Evolutionary conservation across 805 yeast genomes (phyloP).

Genomic region (Millerozyma miso): DNA sequence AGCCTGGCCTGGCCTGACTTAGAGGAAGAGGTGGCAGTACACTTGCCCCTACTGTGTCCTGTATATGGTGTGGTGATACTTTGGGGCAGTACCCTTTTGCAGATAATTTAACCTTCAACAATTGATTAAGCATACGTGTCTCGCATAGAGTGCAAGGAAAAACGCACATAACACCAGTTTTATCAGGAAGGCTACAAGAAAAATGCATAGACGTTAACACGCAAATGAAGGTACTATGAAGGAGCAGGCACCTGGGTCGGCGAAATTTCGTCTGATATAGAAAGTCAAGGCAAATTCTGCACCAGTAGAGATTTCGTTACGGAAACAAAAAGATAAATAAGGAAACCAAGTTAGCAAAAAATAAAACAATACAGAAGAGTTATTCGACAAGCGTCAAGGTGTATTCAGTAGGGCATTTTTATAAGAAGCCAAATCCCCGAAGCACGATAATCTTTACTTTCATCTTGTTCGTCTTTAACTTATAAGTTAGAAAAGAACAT

Average conservation of each 20-base stretch:
- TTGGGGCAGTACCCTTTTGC: background rate
- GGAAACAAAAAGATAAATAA: background rate
- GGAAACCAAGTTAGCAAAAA: background rate
- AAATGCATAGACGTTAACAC: background rate
- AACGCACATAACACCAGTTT: background rate
- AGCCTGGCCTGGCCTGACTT: too few relatives aligned
- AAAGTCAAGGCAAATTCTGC: background rate
- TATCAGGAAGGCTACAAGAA: background rate
- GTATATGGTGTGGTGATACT: background rate
- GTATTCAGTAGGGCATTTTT: background rate
- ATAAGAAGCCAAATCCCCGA: background rate
- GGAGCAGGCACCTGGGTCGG: background rate
- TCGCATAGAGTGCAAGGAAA: background rate
- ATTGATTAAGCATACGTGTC: background rate
- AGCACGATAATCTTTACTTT: background rate
- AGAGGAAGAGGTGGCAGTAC: background rate
- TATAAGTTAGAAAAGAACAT: background rate
- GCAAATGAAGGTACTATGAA: background rate
- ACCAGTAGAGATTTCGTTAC: background rate
- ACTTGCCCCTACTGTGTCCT: background rate
- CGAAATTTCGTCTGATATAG: background rate
- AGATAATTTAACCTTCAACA: background rate
- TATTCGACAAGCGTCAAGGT: background rate
- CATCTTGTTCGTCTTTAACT: background rate
- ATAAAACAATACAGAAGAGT: background rate